phyloP scores from a whole-genome alignment of 805 yeast genomes.

The Candida ficus region DNA sequence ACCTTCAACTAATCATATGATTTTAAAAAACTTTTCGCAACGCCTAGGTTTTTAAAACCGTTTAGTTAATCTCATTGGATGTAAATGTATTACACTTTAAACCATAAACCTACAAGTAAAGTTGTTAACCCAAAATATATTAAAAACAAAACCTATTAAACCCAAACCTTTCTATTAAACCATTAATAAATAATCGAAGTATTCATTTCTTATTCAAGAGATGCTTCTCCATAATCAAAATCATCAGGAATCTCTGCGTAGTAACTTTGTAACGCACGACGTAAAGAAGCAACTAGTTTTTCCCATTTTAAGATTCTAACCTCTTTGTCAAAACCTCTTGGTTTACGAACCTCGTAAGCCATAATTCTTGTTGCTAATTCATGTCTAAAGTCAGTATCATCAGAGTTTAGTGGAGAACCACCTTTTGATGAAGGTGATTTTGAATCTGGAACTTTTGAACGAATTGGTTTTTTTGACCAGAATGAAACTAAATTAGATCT shows the following conservation, averaged over 20 bases:
- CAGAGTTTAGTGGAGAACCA: constrained; percentile 8
- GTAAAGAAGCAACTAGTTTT: constrained; percentile 52
- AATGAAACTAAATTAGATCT: constrained; percentile 63
- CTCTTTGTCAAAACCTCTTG: constrained; percentile 66
- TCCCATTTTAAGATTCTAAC: constrained; percentile 60
- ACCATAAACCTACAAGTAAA: too few species aligned
- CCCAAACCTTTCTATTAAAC: not conserved
- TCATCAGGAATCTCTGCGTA: constrained; percentile 49
- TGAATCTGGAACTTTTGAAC: constrained; percentile 29
- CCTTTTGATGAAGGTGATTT: constrained; percentile 10
- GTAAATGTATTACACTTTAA: too few species aligned
- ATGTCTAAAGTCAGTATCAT: constrained; percentile 32
- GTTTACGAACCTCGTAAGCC: constrained; percentile 57
- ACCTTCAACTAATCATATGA: too few species aligned
- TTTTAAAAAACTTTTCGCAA: too few species aligned
- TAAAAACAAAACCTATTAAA: too few species aligned
- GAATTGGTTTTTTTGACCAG: constrained; percentile 58
- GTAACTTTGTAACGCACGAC: constrained; percentile 61
- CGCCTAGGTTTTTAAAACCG: too few species aligned
- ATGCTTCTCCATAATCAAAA: not conserved
- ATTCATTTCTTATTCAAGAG: too few species aligned
- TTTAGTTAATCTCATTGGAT: too few species aligned
- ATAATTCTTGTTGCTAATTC: constrained; percentile 62
- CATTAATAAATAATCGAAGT: too few species aligned
- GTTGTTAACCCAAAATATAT: too few species aligned